Evolutionary conservation across 495 filamentous ascomycete species (phyloP).

Genomic region (Antarctomyces pellizariae): DNA sequence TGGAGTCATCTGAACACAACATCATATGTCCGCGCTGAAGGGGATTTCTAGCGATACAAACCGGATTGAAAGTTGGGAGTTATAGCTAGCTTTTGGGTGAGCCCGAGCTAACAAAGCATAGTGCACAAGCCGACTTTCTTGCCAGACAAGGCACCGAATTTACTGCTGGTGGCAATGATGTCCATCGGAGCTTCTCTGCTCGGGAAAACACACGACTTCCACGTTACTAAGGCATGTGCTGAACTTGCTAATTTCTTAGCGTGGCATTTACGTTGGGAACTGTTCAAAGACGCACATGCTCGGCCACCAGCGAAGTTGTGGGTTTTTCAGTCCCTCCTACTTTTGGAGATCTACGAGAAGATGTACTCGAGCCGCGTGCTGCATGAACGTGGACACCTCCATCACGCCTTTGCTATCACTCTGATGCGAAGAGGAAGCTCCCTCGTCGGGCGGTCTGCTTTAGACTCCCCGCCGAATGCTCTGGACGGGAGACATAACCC

Average conservation of each 20-base stretch:
- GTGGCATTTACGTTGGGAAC: slow-evolving; percentile 64
- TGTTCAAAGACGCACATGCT: slow-evolving; percentile 73
- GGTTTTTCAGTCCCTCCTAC: slow-evolving; percentile 79
- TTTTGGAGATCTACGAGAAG: slow-evolving; percentile 91
- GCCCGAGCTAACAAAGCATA: slow-evolving; percentile 1
- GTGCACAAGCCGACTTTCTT: slow-evolving; percentile 85
- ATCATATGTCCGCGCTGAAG: too few species aligned
- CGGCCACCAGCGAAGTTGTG: slow-evolving; percentile 92
- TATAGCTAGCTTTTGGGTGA: too few species aligned
- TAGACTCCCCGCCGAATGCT: slow-evolving; percentile 69
- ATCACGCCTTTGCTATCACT: slow-evolving; percentile 87
- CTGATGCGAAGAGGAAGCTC: slow-evolving; percentile 87
- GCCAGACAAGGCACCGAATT: slow-evolving; percentile 59
- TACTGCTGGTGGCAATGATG: slow-evolving; percentile 83
- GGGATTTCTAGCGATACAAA: too few species aligned
- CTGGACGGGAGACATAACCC: slow-evolving; percentile 36
- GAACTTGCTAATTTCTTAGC: slow-evolving; percentile 70
- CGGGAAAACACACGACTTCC: slow-evolving; percentile 53
- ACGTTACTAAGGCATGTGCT: slow-evolving; percentile 46
- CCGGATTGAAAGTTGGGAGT: too few species aligned
- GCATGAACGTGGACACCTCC: slow-evolving; percentile 90
- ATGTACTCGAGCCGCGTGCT: slow-evolving; percentile 79
- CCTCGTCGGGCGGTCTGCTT: slow-evolving; percentile 66
- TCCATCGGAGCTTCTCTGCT: slow-evolving; percentile 78
- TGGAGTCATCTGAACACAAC: too few species aligned